Evolutionary conservation across 2,329 filamentous ascomycete genomes (phyloP).

Genomic region (Pseudocercospora fijiensis): DNA sequence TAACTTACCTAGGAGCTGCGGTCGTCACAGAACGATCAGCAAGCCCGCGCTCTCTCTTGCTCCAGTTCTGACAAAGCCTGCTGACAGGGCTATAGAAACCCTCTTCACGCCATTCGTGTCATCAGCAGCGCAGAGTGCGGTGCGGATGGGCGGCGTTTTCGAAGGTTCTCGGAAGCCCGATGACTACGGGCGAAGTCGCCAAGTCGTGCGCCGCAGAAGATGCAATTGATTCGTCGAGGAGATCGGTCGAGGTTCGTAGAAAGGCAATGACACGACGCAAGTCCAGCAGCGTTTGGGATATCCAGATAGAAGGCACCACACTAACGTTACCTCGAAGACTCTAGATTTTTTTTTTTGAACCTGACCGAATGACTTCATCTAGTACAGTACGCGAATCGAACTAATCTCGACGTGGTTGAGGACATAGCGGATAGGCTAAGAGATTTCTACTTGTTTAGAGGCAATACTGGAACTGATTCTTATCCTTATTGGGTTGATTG

Average conservation of each 20-base stretch:
- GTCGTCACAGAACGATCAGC: conserved; percentile 1
- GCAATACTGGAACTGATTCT: conserved; percentile 7
- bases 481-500: conserved; percentile 12
- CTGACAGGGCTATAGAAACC: conserved; percentile 9
- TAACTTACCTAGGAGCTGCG: not conserved
- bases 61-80: conserved; percentile 7
- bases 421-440: conserved; percentile 9
- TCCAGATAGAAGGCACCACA: not conserved
- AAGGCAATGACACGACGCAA: not conserved
- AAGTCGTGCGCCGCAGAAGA: not conserved
- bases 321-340: not conserved
- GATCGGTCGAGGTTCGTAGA: not conserved
- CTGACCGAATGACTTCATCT: not conserved
- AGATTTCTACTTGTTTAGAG: conserved; percentile 12
- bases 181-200: not conserved
- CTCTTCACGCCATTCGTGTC: conserved; percentile 12
- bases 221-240: not conserved
- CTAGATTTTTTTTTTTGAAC: not conserved
- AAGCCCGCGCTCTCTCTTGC: conserved; percentile 5
- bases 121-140: conserved; percentile 10
- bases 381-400: conserved; percentile 2
- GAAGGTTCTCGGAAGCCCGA: not conserved
- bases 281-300: conserved; percentile 2
- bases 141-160: conserved; percentile 12
- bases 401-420: conserved; percentile 11